A percentile compares a stretch with the other conserved stretches of the same genome.
Conservation (phyloP, 805 yeast species). For the Candida montana region DNA sequence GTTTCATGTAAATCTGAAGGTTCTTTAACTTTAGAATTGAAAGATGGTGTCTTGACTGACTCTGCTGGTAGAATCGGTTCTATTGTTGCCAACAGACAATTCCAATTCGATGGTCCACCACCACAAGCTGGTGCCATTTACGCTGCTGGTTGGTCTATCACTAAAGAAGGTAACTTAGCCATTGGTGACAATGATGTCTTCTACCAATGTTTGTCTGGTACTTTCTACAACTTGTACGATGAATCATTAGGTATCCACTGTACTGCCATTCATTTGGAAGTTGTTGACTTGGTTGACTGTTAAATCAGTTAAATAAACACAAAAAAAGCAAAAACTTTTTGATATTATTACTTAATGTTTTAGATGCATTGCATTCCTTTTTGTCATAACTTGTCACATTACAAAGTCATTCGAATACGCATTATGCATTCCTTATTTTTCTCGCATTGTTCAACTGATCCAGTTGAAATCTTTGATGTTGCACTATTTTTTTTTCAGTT, state of each 20-base stretch:
- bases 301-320: too few species aligned
- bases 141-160: slow-evolving; percentile 61
- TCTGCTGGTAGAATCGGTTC: slow-evolving; percentile 16
- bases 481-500: background rate
- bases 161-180: slow-evolving; percentile 55
- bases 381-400: too few species aligned
- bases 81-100: slow-evolving; percentile 39
- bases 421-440: too few species aligned
- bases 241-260: slow-evolving; percentile 57
- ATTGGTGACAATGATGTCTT: slow-evolving; percentile 56
- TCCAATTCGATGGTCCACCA: slow-evolving; percentile 80
- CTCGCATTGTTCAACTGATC: background rate
- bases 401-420: too few species aligned
- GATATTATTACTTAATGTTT: too few species aligned
- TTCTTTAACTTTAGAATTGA: slow-evolving; percentile 5
- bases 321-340: too few species aligned
- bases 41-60: slow-evolving; percentile 10
- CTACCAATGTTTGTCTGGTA: slow-evolving; percentile 72
- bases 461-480: background rate
- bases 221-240: slow-evolving; percentile 75
- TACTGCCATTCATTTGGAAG: slow-evolving; percentile 52
- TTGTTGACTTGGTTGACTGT: slow-evolving; percentile 55
- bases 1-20: slow-evolving; percentile 4
- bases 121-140: slow-evolving; percentile 75
- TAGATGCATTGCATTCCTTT: too few species aligned